These are phyloP conservation scores for Diaporthe vaccinii DNA, from an alignment of 2,329 filamentous ascomycete species.

Conservation along the genomic window DNA sequence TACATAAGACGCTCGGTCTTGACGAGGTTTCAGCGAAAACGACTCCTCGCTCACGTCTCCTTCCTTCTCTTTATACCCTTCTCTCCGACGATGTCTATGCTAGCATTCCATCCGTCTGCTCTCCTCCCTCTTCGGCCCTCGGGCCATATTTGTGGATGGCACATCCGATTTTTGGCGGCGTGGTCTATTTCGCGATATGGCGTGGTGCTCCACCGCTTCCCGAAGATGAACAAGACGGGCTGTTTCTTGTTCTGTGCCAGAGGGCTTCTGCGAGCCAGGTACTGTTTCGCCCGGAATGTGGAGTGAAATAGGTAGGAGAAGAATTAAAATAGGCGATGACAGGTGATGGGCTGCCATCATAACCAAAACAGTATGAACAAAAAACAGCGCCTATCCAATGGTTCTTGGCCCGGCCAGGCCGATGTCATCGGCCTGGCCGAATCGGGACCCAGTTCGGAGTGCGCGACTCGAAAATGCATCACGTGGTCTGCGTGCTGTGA, in stretches of 20 bases:
- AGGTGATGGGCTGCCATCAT: background rate
- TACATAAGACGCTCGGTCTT: constrained; percentile 40
- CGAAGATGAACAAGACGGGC: constrained; percentile 11
- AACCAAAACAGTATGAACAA: constrained; percentile 26
- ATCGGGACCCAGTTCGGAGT: constrained; percentile 19
- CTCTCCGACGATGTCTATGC: constrained; percentile 18
- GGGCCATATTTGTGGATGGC: background rate
- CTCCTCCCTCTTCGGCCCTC: background rate
- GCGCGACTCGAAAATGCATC: constrained; percentile 29
- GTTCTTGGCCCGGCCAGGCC: constrained; percentile 14
- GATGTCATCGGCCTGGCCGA: constrained; percentile 6
- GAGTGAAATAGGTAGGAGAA: constrained; percentile 9
- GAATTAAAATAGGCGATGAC: constrained; percentile 11
- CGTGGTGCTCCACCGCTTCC: constrained; percentile 11
- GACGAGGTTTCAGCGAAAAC: constrained; percentile 7
- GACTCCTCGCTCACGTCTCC: background rate
- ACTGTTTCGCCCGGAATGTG: constrained; percentile 21
- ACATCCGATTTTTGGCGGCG: constrained; percentile 2
- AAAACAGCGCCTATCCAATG: constrained; percentile 19
- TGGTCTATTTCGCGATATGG: constrained; percentile 11
- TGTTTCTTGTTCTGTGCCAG: background rate
- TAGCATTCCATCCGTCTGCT: constrained; percentile 24
- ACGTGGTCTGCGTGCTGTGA: constrained; percentile 30
- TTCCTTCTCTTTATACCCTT: background rate
- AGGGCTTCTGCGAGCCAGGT: constrained; percentile 19